Evolutionary conservation across 2,329 filamentous ascomycete genomes (phyloP).

Genomic region (Aulographum hederae): DNA sequence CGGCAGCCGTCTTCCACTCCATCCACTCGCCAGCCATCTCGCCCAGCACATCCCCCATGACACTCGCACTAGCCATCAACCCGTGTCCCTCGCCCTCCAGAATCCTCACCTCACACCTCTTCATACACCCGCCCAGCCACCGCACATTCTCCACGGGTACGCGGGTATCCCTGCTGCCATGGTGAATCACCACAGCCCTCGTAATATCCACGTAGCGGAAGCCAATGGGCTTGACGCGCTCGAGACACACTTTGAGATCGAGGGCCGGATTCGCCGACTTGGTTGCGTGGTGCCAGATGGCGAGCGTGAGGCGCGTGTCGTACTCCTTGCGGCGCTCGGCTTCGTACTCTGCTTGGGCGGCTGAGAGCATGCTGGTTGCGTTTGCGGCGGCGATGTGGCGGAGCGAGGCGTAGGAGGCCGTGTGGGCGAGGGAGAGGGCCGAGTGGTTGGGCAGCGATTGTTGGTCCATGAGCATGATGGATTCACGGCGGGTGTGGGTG

Average conservation of each 20-base stretch:
- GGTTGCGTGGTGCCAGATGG: conserved; percentile 88
- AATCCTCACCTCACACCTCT: conserved; percentile 75
- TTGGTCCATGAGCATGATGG: conserved; percentile 29
- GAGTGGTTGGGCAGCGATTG: conserved; percentile 4
- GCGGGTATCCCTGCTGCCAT: conserved; percentile 74
- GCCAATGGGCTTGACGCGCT: conserved; percentile 77
- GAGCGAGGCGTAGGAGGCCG: not conserved
- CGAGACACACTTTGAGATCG: conserved; percentile 80
- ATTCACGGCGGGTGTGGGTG: conserved; percentile 20
- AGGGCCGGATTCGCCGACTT: conserved; percentile 85
- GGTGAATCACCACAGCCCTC: conserved; percentile 78
- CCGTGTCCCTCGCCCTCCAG: conserved; percentile 87
- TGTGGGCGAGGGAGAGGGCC: not conserved
- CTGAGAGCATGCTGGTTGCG: conserved; percentile 10
- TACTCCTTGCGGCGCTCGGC: conserved; percentile 59
- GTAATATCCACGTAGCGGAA: conserved; percentile 97
- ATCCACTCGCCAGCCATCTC: conserved; percentile 86
- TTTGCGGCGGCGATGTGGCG: not conserved
- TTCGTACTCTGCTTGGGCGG: conserved; percentile 44
- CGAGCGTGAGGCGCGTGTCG: conserved; percentile 71
- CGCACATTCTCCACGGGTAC: conserved; percentile 90
- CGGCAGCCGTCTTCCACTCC: conserved; percentile 19
- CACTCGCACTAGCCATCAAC: conserved; percentile 79
- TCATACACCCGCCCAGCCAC: conserved; percentile 91
- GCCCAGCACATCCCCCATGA: conserved; percentile 88